Base-by-base conservation (phyloP, 1,284 basidiomycete genomes). In the Heterobasidion occidentale region DNA sequence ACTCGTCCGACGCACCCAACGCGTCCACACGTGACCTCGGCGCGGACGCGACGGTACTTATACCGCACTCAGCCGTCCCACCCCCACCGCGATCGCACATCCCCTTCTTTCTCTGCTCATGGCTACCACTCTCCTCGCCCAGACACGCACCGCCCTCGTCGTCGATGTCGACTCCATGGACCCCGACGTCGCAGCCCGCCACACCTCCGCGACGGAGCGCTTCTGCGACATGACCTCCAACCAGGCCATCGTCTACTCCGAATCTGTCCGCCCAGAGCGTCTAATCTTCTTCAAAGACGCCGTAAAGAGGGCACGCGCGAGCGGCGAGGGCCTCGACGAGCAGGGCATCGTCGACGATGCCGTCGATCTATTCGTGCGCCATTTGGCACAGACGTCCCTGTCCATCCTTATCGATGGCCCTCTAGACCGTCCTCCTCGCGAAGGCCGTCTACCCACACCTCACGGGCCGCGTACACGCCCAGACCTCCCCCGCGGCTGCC, bases 161-260 rank as follows among this genome's bases (percentile, higher is more conserved):
- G 65, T 80, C 62, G 77, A 80, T 68, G 71, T 79, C 59, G 77
- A 79, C 64, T 77, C 76, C 11, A 79, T 78, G 76, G 75, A 79
- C 62, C 71, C 73, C 12, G 67, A 62, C 27, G 71, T 75, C 48
- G 75, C 77, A 1, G 64, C 63, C 19, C 68, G 70, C 3, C 71
- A 77, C 61, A 69, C 70, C 34, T 57, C 58, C n/a, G 46, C 45
- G 3, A 55, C 58, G 1, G 63, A 64, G 35, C 60, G 59, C 44
- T 79, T 79, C 68, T 67, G 65, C 56, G 74, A 79, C 63, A 80
- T 79, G 77, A 79, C 77, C 36, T 80, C 77, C 12, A 79, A 78
- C 56, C 77, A 79, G 60, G 77, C 74, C 33, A 75, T 79, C 60
- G 72, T 73, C 6, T 68, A 72, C 59, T 62, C 63, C 33, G 70